A percentile compares a stretch with the other conserved stretches of the same genome.
Evolutionary conservation across 805 yeast genomes (phyloP).

Genomic region (Tetrapisispora arboricola): DNA sequence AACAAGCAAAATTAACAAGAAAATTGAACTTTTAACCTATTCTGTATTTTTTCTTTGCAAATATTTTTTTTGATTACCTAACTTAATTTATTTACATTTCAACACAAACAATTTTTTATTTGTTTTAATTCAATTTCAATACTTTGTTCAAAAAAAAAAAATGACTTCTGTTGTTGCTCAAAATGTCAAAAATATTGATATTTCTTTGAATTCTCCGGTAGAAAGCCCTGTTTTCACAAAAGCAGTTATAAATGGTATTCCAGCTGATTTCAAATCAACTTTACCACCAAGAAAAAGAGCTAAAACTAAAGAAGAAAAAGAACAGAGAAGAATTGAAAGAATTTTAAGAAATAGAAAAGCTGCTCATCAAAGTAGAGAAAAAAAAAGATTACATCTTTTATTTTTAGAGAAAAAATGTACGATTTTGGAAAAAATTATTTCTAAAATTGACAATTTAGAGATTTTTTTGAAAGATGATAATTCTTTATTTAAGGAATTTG

Average conservation of each 20-base stretch:
- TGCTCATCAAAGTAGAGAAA: constrained; percentile 95
- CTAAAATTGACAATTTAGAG: constrained; percentile 13
- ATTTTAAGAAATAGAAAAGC: constrained; percentile 91
- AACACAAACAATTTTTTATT: too few species aligned
- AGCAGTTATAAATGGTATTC: constrained; percentile 15
- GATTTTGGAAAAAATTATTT: constrained; percentile 23
- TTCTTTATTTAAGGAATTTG: not conserved
- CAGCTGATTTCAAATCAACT: constrained; percentile 35
- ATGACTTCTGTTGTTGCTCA: not conserved
- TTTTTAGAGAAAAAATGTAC: constrained; percentile 49
- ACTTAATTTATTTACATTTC: too few species aligned
- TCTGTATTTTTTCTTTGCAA: too few species aligned
- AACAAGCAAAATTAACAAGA: too few species aligned
- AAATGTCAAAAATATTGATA: not conserved
- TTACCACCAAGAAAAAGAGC: constrained; percentile 96
- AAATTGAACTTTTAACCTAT: too few species aligned
- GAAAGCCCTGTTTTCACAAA: not conserved
- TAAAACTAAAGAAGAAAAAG: constrained; percentile 92
- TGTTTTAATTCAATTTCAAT: too few species aligned
- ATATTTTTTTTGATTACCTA: too few species aligned
- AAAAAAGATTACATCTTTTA: constrained; percentile 88
- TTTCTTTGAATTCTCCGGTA: not conserved
- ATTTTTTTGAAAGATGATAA: constrained; percentile 4
- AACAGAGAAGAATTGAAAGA: constrained; percentile 88
- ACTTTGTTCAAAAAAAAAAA: too few species aligned